Percentiles rank a stretch among this genome's conserved stretches.
Evolutionary conservation across 345 rosid genomes (phyloP).

Genomic region (Microthlaspi erraticum): DNA sequence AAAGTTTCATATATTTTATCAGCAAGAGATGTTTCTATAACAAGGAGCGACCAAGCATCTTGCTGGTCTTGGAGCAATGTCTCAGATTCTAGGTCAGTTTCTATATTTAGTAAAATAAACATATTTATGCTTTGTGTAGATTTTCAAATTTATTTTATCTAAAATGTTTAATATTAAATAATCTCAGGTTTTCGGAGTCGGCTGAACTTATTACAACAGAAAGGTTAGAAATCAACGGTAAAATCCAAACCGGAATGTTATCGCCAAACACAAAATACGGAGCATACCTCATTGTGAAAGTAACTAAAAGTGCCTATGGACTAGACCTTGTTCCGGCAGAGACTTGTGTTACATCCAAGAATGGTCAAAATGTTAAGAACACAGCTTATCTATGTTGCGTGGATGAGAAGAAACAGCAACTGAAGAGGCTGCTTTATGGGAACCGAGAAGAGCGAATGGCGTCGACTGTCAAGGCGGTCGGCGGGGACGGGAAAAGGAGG

Average conservation of each 20-base stretch:
- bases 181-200: constrained; percentile 50
- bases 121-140: neutral
- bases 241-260: constrained; percentile 40
- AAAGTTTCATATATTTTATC: constrained; percentile 57
- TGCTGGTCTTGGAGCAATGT: constrained; percentile 64
- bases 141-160: neutral
- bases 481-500: constrained; percentile 19
- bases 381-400: constrained; percentile 40
- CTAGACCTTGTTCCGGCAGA: constrained; percentile 56
- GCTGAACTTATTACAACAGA: constrained; percentile 53
- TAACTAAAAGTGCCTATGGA: constrained; percentile 49
- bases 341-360: constrained; percentile 36
- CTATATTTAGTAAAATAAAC: neutral
- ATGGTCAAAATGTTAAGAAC: constrained; percentile 25
- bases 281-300: constrained; percentile 53
- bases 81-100: constrained; percentile 59
- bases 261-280: constrained; percentile 49
- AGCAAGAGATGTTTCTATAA: constrained; percentile 69
- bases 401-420: constrained; percentile 45
- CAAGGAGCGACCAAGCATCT: constrained; percentile 52
- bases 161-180: neutral
- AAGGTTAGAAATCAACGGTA: constrained; percentile 54
- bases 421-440: constrained; percentile 34
- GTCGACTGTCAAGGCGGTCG: neutral
- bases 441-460: constrained; percentile 36